Percentiles rank a stretch among this genome's conserved stretches.
Evolutionary conservation across 192 early-diverging fungal species (phyloP).

Genomic region (Gryganskiella cystojenkinii): DNA sequence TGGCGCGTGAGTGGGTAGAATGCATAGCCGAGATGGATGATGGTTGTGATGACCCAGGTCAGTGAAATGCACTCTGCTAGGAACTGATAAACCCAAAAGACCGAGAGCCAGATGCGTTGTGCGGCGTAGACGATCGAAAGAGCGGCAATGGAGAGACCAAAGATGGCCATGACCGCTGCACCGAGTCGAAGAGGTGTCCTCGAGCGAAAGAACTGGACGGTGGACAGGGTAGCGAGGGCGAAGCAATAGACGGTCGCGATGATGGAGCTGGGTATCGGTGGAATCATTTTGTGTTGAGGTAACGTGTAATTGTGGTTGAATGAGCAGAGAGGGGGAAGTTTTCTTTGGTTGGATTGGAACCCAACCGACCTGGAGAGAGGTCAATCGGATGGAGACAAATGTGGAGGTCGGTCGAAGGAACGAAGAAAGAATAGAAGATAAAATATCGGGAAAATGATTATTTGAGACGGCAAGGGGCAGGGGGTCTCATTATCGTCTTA

Average conservation of each 20-base stretch:
- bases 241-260: conserved; percentile 22
- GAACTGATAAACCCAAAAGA: conserved; percentile 45
- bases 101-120: conserved; percentile 14
- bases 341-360: no score
- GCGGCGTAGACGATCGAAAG: conserved; percentile 34
- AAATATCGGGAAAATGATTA: no score
- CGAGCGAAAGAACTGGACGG: conserved; percentile 39
- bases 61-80: conserved; percentile 35
- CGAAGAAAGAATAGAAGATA: no score
- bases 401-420: not conserved
- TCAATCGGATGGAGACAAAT: no score
- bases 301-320: no score
- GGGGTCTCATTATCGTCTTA: not conserved
- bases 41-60: conserved; percentile 46
- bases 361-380: no score
- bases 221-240: not conserved
- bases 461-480: not conserved
- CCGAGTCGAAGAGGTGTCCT: conserved; percentile 38
- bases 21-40: conserved; percentile 50
- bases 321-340: no score
- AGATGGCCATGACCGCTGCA: conserved; percentile 37
- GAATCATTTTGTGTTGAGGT: conserved; percentile 18
- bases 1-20: conserved; percentile 50
- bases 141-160: conserved; percentile 41
- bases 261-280: conserved; percentile 18